Conservation (phyloP, 345 rosid species). For the Bretschneidera sinensis region DNA sequence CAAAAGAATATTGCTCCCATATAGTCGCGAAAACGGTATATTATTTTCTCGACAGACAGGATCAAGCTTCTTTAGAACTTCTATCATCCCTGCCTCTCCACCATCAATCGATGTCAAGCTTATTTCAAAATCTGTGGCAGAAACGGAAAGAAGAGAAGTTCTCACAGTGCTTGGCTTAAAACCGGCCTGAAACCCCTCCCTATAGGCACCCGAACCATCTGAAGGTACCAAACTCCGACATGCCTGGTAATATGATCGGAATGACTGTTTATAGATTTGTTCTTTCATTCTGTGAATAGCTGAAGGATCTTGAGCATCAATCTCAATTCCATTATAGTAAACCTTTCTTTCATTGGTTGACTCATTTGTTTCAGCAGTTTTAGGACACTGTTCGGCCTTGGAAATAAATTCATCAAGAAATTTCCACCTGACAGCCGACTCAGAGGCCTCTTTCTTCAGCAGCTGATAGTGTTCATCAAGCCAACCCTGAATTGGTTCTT, state of each 20-base stretch:
- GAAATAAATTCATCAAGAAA: conserved; percentile 64
- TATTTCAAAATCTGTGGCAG: conserved; percentile 82
- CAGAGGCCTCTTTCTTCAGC: conserved; percentile 79
- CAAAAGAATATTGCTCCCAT: conserved; percentile 73
- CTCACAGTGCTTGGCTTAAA: conserved; percentile 73
- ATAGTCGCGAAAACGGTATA: conserved; percentile 89
- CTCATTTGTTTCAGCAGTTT: conserved; percentile 51
- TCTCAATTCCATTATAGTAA: conserved; percentile 53
- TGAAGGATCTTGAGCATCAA: conserved; percentile 57
- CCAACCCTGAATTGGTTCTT: conserved; percentile 98
- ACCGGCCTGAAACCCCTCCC: conserved; percentile 84
- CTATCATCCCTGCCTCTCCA: conserved; percentile 88
- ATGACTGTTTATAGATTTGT: conserved; percentile 62
- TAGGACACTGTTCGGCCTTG: conserved; percentile 37
- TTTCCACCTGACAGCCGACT: conserved; percentile 84
- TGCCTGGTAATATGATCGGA: conserved; percentile 77
- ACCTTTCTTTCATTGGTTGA: conserved; percentile 42
- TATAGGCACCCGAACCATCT: conserved; percentile 83
- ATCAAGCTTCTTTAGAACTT: conserved; percentile 75
- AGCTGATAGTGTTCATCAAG: conserved; percentile 90
- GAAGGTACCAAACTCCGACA: conserved; percentile 68
- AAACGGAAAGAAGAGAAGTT: conserved; percentile 69
- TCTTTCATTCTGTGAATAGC: conserved; percentile 58
- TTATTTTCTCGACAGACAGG: conserved; percentile 59
- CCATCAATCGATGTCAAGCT: conserved; percentile 74